Evolutionary conservation across 2,329 filamentous ascomycete genomes (phyloP).

Genomic region (Lasiodiplodia sp.): DNA sequence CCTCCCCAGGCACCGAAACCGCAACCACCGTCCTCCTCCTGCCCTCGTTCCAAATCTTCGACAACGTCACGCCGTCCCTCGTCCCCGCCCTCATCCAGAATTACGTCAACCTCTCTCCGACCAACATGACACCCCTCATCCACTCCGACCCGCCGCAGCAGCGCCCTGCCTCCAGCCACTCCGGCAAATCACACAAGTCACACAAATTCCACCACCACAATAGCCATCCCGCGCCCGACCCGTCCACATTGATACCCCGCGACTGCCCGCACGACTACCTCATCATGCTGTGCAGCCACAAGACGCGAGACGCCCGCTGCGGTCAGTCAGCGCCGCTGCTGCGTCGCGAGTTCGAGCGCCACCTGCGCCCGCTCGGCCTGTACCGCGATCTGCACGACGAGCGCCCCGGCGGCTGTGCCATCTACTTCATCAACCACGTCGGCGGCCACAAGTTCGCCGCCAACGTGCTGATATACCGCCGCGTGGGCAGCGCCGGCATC

Average conservation of each 20-base stretch:
- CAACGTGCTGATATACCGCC: constrained; percentile 91
- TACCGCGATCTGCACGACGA: constrained; percentile 89
- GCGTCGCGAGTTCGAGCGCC: constrained; percentile 86
- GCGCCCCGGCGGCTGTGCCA: constrained; percentile 87
- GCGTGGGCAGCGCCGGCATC: constrained; percentile 47
- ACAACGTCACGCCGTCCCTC: constrained; percentile 79
- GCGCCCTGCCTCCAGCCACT: constrained; percentile 22
- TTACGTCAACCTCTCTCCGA: constrained; percentile 76
- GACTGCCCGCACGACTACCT: constrained; percentile 83
- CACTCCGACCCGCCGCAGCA: constrained; percentile 40
- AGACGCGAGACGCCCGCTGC: constrained; percentile 92
- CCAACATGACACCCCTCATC: constrained; percentile 71
- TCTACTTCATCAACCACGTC: constrained; percentile 96
- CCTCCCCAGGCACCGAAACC: constrained; percentile 48
- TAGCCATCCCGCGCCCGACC: constrained; percentile 41
- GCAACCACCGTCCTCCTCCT: constrained; percentile 80
- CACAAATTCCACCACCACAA: constrained; percentile 33
- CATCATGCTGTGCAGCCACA: constrained; percentile 92
- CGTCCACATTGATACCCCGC: constrained; percentile 70
- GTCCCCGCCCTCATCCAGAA: constrained; percentile 75
- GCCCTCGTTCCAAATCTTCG: constrained; percentile 82
- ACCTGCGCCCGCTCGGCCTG: constrained; percentile 82
- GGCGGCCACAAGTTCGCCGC: constrained; percentile 97
- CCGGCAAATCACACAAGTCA: constrained; percentile 37
- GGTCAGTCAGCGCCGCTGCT: constrained; percentile 91